A percentile compares a stretch with the other conserved stretches of the same genome.
Conservation (phyloP, 2,329 filamentous ascomycete species). For the Dissoconium aciculare region DNA sequence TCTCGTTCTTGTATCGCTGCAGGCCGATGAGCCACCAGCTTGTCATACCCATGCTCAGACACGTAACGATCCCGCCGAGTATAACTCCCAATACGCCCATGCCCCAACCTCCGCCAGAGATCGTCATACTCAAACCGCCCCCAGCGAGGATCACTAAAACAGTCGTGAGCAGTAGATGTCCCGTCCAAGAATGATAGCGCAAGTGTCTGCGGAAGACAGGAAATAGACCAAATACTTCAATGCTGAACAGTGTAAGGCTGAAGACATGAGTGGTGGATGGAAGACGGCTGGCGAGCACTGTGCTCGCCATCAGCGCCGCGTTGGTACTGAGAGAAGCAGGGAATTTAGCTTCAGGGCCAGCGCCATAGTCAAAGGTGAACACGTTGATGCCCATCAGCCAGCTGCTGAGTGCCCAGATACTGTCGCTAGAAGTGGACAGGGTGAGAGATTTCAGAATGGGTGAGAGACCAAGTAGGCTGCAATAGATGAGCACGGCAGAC, state of each 20-base stretch:
- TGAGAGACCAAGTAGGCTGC: conserved; percentile 75
- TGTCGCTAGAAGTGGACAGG: conserved; percentile 77
- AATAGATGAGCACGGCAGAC: conserved; percentile 85
- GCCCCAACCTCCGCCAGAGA: conserved; percentile 39
- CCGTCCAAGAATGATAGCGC: conserved; percentile 63
- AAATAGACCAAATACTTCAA: conserved; percentile 92
- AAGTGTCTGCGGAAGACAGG: conserved; percentile 92
- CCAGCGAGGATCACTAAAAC: conserved; percentile 66
- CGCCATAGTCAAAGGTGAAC: conserved; percentile 94
- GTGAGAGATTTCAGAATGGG: conserved; percentile 97
- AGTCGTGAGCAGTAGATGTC: conserved; percentile 63
- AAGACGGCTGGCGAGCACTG: conserved; percentile 78
- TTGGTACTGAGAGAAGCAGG: conserved; percentile 77
- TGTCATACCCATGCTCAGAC: conserved; percentile 75
- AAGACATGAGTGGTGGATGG: conserved; percentile 90
- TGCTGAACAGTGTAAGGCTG: conserved; percentile 84
- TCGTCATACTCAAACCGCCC: conserved; percentile 53
- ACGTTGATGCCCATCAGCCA: conserved; percentile 91
- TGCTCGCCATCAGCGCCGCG: conserved; percentile 89
- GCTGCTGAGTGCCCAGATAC: conserved; percentile 92
- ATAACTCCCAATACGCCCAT: conserved; percentile 56
- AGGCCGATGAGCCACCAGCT: conserved; percentile 96
- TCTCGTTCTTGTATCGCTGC: conserved; percentile 98
- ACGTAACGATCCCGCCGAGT: conserved; percentile 58
- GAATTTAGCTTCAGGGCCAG: conserved; percentile 47